A percentile compares a stretch with the other conserved stretches of the same genome.
Conservation (phyloP, 176 grass and related monocot species). For the Carex littledalei region DNA sequence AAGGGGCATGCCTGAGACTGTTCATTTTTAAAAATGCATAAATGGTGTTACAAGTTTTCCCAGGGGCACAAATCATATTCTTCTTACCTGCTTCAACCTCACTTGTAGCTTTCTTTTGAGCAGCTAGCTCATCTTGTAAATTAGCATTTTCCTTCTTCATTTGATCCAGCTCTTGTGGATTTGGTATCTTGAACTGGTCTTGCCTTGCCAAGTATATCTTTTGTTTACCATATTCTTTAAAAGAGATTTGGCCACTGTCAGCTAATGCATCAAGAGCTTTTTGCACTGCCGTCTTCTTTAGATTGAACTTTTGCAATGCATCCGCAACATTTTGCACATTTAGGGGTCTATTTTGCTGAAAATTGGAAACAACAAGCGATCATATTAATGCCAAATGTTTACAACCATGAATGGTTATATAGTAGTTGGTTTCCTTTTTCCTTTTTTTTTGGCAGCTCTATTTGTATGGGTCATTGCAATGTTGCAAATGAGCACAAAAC, state of each 20-base stretch:
- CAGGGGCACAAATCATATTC: background rate
- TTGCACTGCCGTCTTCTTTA: conserved; percentile 91
- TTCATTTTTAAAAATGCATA: background rate
- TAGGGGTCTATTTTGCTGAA: conserved; percentile 93
- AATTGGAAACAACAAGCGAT: conserved; percentile 18
- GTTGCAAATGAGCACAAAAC: background rate
- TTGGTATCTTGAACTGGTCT: conserved; percentile 89
- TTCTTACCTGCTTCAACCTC: conserved; percentile 78
- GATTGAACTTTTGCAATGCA: conserved; percentile 84
- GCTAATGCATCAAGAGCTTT: conserved; percentile 77
- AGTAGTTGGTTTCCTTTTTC: background rate
- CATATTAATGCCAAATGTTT: background rate
- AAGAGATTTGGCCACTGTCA: conserved; percentile 84
- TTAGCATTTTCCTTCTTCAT: conserved; percentile 82
- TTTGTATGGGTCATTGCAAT: too few relatives aligned
- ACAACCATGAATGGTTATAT: background rate
- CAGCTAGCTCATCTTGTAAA: conserved; percentile 59
- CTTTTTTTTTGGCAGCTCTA: background rate
- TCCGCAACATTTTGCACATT: conserved; percentile 96
- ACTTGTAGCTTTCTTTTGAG: conserved; percentile 70
- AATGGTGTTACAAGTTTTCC: background rate
- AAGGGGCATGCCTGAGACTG: background rate
- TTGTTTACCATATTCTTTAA: conserved; percentile 98
- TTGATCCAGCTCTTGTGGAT: conserved; percentile 77
- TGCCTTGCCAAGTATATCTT: conserved; percentile 95